Base-by-base conservation (phyloP, 768 basidiomycete genomes). In the Kwoniella mangroviensis region DNA sequence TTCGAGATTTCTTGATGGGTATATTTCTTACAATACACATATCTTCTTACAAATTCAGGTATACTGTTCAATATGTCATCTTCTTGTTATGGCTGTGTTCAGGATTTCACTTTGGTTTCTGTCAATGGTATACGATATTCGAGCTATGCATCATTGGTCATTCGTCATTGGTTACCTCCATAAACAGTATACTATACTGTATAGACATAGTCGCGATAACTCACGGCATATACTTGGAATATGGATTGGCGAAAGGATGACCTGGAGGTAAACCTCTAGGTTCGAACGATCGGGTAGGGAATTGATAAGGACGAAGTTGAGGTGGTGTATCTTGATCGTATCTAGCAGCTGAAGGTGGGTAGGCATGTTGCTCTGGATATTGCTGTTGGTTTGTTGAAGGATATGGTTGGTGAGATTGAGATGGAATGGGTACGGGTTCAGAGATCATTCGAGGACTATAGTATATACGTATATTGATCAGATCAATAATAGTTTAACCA, bases 221-320 rank as follows among this genome's bases (percentile, higher is more conserved):
- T 65, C 22, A 65, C 63, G 63, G 63, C 63, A 65, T 65, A 55
- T 65, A 65, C 11, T 26, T n/a, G 21, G 24, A 22, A 65, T 65
- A 65, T 0, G 63, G 63, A 65, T 65, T 65, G n/a, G 63, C 63
- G 53, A 65, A 65, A 21, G 63, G 63, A 55, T 65, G 63, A 21
- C 53, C 63, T 6, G 63, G 53, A 19, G 63, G 63, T 43, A 65
- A 43, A 55, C 52, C 63, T 21, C 40, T 55, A 54, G 52, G 52
- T 41, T 28, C 63, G 40, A 65, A 65, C 11, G 63, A 65, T 15
- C 56, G 53, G 6, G 63, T 65, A 1, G 63, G 63, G 21, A 55
- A 55, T 15, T 41, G 42, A 43, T 65, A 65, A 9, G 63, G 54
- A 24, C 54, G 28, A 34, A 54, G 51, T 11, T 55, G 63, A 21